phyloP scores from a whole-genome alignment of 2,329 filamentous ascomycete species.

The Dothiorella sarmentorum region DNA sequence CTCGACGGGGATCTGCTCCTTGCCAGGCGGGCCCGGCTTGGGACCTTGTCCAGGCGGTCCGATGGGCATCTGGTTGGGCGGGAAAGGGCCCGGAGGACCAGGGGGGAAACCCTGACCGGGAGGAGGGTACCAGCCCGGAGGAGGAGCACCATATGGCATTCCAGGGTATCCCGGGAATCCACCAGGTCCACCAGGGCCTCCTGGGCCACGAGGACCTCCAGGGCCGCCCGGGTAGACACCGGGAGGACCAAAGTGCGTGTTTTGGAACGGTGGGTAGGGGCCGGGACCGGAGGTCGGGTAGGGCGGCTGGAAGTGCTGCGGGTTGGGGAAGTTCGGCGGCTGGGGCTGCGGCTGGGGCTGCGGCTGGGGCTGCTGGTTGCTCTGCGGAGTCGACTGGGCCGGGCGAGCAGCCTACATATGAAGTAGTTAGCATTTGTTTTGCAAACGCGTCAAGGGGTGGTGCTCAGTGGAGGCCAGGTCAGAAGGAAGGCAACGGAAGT shows the following conservation, averaged over 20 bases:
- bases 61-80: conserved; percentile 53
- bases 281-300: conserved; percentile 31
- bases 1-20: conserved; percentile 38
- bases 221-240: conserved; percentile 40
- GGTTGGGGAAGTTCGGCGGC: conserved; percentile 35
- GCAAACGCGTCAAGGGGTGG: not conserved
- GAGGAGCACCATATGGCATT: conserved; percentile 74
- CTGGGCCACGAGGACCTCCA: conserved; percentile 33
- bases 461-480: conserved; percentile 47
- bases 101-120: conserved; percentile 69
- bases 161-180: conserved; percentile 63
- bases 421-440: conserved; percentile 6
- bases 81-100: conserved; percentile 62
- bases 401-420: conserved; percentile 17
- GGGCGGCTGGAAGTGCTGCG: conserved; percentile 15
- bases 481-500: conserved; percentile 99
- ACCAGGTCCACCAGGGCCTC: conserved; percentile 31
- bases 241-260: conserved; percentile 48
- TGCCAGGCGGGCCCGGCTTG: conserved; percentile 26
- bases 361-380: conserved; percentile 32
- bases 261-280: conserved; percentile 43
- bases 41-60: conserved; percentile 52
- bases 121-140: conserved; percentile 73
- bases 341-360: conserved; percentile 36
- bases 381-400: conserved; percentile 26